Evolutionary conservation across 495 filamentous ascomycete species (phyloP).

Genomic region (Hyaloscypha hepaticicola): DNA sequence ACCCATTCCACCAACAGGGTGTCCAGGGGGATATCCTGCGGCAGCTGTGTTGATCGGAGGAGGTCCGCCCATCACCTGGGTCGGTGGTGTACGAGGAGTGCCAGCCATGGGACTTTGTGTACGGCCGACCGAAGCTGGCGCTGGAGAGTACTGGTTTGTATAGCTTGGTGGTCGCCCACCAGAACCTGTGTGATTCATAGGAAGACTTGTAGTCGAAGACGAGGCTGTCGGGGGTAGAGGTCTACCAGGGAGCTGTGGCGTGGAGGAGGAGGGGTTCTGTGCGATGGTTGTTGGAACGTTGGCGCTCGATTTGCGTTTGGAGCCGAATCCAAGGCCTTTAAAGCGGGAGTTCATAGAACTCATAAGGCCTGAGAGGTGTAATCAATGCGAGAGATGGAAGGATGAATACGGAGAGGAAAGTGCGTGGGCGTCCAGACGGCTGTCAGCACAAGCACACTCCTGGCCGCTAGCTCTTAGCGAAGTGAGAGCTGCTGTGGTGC

Average conservation of each 20-base stretch:
- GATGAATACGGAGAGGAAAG: conserved; percentile 10
- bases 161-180: conserved; percentile 73
- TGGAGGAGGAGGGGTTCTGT: conserved; percentile 37
- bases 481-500: neutral
- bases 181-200: conserved; percentile 54
- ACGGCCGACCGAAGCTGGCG: conserved; percentile 42
- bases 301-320: conserved; percentile 36
- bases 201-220: conserved; percentile 52
- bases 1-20: conserved; percentile 49
- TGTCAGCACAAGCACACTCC: conserved; percentile 2
- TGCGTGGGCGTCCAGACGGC: conserved; percentile 2
- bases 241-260: conserved; percentile 40
- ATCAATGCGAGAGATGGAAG: conserved; percentile 17
- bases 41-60: conserved; percentile 68
- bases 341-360: conserved; percentile 61
- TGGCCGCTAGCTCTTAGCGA: neutral
- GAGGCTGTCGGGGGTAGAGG: conserved; percentile 24
- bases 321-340: conserved; percentile 51
- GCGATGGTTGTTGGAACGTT: conserved; percentile 24
- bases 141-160: conserved; percentile 57
- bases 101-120: conserved; percentile 53
- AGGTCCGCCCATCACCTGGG: conserved; percentile 67
- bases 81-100: conserved; percentile 52
- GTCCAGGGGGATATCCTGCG: conserved; percentile 52
- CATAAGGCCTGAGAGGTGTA: conserved; percentile 45